phyloP scores from a whole-genome alignment of 2,329 filamentous ascomycete genomes.

The Ophiostoma sp. region DNA sequence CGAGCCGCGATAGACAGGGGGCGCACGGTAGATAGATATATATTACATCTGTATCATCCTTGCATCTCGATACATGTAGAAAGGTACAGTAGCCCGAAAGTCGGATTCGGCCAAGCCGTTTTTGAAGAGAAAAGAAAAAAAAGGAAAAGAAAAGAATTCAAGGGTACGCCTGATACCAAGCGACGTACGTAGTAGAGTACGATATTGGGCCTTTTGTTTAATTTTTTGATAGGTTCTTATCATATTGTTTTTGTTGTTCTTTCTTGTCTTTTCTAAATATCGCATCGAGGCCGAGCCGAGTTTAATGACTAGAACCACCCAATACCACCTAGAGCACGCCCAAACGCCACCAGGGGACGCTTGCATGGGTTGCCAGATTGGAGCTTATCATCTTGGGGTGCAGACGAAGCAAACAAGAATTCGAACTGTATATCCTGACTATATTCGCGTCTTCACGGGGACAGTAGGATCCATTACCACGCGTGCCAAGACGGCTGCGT shows the following conservation, averaged over 20 bases:
- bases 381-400: slow-evolving; percentile 6
- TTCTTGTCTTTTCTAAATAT: neutral
- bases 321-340: neutral
- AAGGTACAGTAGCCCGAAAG: neutral
- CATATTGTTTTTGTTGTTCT: neutral
- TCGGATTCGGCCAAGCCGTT: slow-evolving; percentile 11
- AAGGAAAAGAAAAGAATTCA: neutral
- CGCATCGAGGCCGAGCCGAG: neutral
- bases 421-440: neutral
- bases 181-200: neutral
- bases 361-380: neutral
- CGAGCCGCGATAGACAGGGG: neutral
- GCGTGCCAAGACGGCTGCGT: slow-evolving; percentile 3
- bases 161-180: neutral
- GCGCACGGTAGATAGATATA: slow-evolving; percentile 1
- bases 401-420: neutral
- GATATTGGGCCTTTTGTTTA: neutral
- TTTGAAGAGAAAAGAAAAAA: neutral
- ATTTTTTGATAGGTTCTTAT: neutral
- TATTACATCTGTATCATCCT: slow-evolving; percentile 2
- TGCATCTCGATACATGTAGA: neutral
- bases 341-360: neutral
- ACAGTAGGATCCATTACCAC: neutral
- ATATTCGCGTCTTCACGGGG: neutral
- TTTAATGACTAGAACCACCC: slow-evolving; percentile 3